Conservation (phyloP, 768 basidiomycete genomes). For the Phanerochaete carnosa region DNA sequence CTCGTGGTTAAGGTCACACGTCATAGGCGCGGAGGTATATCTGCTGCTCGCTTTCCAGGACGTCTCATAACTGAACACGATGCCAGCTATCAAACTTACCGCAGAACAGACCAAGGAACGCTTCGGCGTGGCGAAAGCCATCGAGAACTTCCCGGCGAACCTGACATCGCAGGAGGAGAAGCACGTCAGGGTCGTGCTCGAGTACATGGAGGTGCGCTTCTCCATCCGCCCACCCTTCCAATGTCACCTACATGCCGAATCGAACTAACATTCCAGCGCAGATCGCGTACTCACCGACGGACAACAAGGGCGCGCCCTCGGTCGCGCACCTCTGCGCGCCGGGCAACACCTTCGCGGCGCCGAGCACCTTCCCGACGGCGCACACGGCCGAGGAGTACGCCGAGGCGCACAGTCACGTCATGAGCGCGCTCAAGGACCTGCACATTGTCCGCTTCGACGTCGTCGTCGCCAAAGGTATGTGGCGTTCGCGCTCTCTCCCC, state of each 20-base stretch:
- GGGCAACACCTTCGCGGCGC: slow-evolving; percentile 13
- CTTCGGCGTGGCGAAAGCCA: slow-evolving; percentile 9
- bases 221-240: too few species aligned
- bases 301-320: slow-evolving; percentile 14
- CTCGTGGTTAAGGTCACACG: background rate
- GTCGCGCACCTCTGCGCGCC: slow-evolving; percentile 12
- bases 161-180: slow-evolving; percentile 12
- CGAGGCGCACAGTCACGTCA: slow-evolving; percentile 13
- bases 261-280: background rate
- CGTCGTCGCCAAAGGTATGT: slow-evolving; percentile 16
- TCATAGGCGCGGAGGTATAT: background rate
- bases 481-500: background rate
- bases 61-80: too few species aligned
- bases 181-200: slow-evolving; percentile 14
- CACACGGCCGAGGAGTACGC: slow-evolving; percentile 14
- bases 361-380: slow-evolving; percentile 15
- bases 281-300: slow-evolving; percentile 17
- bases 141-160: slow-evolving; percentile 12
- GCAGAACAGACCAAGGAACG: slow-evolving; percentile 6
- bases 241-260: background rate
- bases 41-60: background rate
- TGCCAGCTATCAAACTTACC: slow-evolving; percentile 5
- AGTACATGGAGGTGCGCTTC: slow-evolving; percentile 15
- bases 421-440: slow-evolving; percentile 12
- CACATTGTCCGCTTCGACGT: slow-evolving; percentile 18